Base-by-base conservation (phyloP, 1,284 basidiomycete genomes). In the Leccinum laetum region DNA sequence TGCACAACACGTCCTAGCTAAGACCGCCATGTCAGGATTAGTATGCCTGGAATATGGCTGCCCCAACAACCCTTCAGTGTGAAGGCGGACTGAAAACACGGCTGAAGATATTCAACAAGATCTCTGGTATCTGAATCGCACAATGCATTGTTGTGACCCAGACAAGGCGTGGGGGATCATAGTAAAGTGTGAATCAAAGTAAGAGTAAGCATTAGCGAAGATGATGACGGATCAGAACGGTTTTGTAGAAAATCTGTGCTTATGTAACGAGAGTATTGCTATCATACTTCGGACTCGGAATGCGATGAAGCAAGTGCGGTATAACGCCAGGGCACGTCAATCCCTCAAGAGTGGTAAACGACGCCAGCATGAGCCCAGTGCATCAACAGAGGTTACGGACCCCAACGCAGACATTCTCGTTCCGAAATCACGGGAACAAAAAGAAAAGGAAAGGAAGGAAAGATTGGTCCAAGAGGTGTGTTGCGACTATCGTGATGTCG, bases 281-380 rank as follows among this genome's bases (percentile, higher is more conserved):
- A 37, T 37, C 35, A 37, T 37, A 37, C 35, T 37, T 35, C 32
- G 32, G 35, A 37, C 11, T 37, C 35, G 35, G 11, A 39, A 39
- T 9, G 16, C 41, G 41, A 44, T 83, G 81, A 79, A 74, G 60
- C 79, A 71, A 60, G 68, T 62, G 56, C 76, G 73, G 55, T 83
- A 83, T 71, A 92, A 91, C 71, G 81, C 85, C 4, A 89, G 84
- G 70, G 90, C 88, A 11, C 83, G 91, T 57, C 81, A 86, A 14
- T 75, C 78, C 62, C 84, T 84, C 70, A 89, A 88, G 78, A 87
- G 85, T 65, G 80, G 83, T 59, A 80, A 72, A 69, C 65, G 55
- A n/a, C 46, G 59, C 44, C 57, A 58, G 56, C 73, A 68, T 69
- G 76, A 63, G 59, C 67, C 69, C 7, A 61, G 60, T 18, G 21